These are phyloP conservation scores for Aphanomyces euteiches DNA, from an alignment of 352 stramenopile genomes.

Conservation along the genomic window DNA sequence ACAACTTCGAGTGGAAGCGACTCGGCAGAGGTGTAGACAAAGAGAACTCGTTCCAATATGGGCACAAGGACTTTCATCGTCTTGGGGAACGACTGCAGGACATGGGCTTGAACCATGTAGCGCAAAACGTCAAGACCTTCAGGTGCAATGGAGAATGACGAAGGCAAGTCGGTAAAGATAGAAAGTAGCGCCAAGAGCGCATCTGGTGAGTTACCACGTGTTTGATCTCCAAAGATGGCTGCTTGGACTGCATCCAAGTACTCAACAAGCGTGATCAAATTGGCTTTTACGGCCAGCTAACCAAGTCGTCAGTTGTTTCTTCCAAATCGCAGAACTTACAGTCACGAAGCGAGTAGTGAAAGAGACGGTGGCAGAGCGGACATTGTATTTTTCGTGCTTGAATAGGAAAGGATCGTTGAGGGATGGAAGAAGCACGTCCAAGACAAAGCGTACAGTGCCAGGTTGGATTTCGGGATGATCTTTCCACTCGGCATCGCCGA, in stretches of 20 bases:
- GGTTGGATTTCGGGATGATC: conserved; percentile 28
- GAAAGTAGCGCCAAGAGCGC: conserved; percentile 64
- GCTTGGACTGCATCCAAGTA: conserved; percentile 19
- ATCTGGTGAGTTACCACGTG: conserved; percentile 60
- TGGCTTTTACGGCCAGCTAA: too few species aligned
- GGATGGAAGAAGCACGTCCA: conserved; percentile 46
- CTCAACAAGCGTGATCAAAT: neutral
- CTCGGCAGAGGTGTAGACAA: conserved; percentile 43
- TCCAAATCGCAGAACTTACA: neutral
- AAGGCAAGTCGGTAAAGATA: conserved; percentile 46
- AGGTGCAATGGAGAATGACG: conserved; percentile 29
- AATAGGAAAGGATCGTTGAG: conserved; percentile 74
- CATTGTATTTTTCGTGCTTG: conserved; percentile 44
- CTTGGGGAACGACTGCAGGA: conserved; percentile 70
- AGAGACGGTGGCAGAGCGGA: conserved; percentile 24
- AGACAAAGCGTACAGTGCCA: conserved; percentile 45
- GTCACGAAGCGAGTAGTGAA: conserved; percentile 47
- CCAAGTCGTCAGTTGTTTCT: too few species aligned
- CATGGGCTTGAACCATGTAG: conserved; percentile 69
- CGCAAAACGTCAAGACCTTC: conserved; percentile 41
- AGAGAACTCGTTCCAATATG: conserved; percentile 50
- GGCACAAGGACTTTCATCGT: conserved; percentile 54
- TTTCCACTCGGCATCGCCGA: conserved; percentile 9
- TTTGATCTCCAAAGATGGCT: conserved; percentile 39
- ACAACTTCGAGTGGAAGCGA: conserved; percentile 43